Base-by-base conservation (phyloP, 805 yeast genomes). In the Starmerella vitae region DNA sequence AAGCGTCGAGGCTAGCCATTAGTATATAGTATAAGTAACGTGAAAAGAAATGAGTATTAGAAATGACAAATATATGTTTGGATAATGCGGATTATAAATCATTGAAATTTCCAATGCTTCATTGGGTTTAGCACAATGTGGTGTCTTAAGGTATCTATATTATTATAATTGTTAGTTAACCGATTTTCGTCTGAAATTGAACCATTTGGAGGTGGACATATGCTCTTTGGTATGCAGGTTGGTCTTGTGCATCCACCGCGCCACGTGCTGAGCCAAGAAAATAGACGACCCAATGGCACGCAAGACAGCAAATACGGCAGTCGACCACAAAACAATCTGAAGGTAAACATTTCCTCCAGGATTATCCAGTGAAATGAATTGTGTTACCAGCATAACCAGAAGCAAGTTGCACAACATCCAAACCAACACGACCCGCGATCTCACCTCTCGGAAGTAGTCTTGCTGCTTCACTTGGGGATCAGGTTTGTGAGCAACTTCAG, bases 351-450 rank as follows among this genome's bases (percentile, higher is more conserved):
- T 86, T 17, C 73, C 66, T 33, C 66, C 63, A 20, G 77, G 71
- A 30, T 79, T 71, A 37, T 75, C 76, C 2, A 86, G 71, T 6
- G 68, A 64, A 53, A 77, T 86, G 15, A 85, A 78, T 59, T 88
- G 93, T 13, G 86, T 72, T 60, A 91, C 78, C 6, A 91, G 74
- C 86, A 88, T 78, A 33, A 84, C 77, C 50, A 91, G 66, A 19
- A 86, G 63, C 53, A 84, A 63, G 57, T 91, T 91, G 20, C 80
- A 66, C 34, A 86, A 67, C 68, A 91, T 71, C 98, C 98, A 91
- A n/a, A 74, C 62, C 53, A 91, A 70, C n/a, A 91, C 98, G 37
- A 91, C 95, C 49, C 91, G 71, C 1, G 98, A 83, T 63, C 99
- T 76, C 18, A 91, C 79, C 56, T 88, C 94, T 55, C 94, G 75